These are phyloP conservation scores for Puccinia horiana DNA, from an alignment of 1,284 basidiomycete species.

Conservation along the genomic window DNA sequence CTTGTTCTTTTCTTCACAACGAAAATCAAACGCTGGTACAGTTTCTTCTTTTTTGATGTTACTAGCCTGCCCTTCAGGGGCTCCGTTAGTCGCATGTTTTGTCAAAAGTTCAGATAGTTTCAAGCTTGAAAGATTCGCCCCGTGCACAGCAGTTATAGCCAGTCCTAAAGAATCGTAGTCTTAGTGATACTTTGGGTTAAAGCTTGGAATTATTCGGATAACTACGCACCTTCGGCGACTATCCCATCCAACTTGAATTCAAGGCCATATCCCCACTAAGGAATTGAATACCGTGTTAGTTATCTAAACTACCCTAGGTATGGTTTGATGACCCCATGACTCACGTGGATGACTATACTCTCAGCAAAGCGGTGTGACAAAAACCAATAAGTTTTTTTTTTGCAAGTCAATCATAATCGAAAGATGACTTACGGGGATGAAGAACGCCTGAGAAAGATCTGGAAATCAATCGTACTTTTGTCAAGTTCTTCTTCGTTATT, in stretches of 20 bases:
- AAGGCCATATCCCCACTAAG: conserved; percentile 47
- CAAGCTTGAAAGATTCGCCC: neutral
- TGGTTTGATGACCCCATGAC: neutral
- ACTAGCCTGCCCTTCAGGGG: neutral
- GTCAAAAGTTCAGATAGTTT: conserved; percentile 13
- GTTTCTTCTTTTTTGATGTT: neutral
- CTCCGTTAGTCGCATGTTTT: neutral
- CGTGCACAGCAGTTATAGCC: conserved; percentile 37
- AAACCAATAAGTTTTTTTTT: neutral
- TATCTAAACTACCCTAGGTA: neutral
- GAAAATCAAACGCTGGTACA: neutral
- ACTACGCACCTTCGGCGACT: conserved; percentile 35
- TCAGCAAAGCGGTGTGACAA: neutral
- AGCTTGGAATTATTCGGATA: neutral
- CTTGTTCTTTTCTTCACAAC: neutral
- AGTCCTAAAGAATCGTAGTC: neutral
- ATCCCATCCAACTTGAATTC: conserved; percentile 41
- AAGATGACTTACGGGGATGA: conserved; percentile 38
- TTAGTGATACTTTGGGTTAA: neutral
- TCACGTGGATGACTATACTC: conserved; percentile 43
- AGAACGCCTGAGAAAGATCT: conserved; percentile 37
- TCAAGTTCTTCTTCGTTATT: neutral
- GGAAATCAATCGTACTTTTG: neutral
- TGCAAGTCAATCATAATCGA: neutral
- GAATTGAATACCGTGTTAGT: neutral